Conservation (phyloP, 1,284 basidiomycete genomes). For the Entoloma clypeatum region DNA sequence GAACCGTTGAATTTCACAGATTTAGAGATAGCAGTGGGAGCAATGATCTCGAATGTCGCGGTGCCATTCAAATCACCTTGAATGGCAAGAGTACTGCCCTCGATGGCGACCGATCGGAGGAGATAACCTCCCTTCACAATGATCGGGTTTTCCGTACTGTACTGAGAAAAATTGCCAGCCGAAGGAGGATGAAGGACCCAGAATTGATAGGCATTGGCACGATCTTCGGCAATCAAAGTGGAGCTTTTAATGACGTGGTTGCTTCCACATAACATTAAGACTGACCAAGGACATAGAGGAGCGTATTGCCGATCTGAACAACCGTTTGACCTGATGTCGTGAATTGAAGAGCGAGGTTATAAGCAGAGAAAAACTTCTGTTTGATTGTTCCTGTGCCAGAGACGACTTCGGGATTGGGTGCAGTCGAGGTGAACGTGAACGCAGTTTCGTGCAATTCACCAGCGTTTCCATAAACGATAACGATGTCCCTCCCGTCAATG, state of each 20-base stretch:
- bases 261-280: not conserved
- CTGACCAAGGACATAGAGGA: constrained; percentile 44
- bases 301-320: constrained; percentile 37
- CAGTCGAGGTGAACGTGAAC: constrained; percentile 31
- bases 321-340: constrained; percentile 43
- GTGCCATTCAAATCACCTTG: constrained; percentile 41
- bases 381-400: constrained; percentile 37
- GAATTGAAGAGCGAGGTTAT: constrained; percentile 39
- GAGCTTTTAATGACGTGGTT: not conserved
- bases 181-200: constrained; percentile 45
- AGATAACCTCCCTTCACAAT: constrained; percentile 48
- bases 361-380: constrained; percentile 30
- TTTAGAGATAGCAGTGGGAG: constrained; percentile 33
- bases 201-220: constrained; percentile 45
- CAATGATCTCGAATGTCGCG: constrained; percentile 41
- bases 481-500: constrained; percentile 43
- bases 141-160: constrained; percentile 38
- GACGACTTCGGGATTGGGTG: constrained; percentile 32
- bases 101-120: constrained; percentile 36
- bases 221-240: constrained; percentile 31
- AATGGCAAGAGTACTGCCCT: constrained; percentile 34
- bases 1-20: constrained; percentile 39
- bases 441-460: constrained; percentile 49
- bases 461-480: constrained; percentile 45
- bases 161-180: constrained; percentile 33